Percentiles rank a stretch among this genome's conserved stretches.
phyloP scores from a whole-genome alignment of 306 rosid genomes.

The Pyrus communis region DNA sequence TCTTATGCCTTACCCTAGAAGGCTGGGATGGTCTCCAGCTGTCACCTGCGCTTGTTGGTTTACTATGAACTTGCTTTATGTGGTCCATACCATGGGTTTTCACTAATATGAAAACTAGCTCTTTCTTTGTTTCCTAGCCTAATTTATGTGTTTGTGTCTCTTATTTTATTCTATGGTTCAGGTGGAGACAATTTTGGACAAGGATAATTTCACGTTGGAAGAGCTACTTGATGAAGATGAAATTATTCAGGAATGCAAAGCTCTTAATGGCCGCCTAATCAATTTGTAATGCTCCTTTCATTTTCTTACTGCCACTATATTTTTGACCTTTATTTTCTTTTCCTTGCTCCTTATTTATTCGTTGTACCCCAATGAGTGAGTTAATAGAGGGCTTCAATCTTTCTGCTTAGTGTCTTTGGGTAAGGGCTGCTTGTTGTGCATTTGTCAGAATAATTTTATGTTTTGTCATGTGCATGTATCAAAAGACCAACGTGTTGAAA shows the following conservation, averaged over 20 bases:
- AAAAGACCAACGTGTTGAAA: neutral
- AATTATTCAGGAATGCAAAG: slow-evolving; percentile 98
- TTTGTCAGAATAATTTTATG: neutral
- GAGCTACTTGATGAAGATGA: slow-evolving; percentile 98
- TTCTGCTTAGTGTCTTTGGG: neutral
- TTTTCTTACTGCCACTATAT: neutral
- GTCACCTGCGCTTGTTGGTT: neutral
- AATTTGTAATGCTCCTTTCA: slow-evolving; percentile 66
- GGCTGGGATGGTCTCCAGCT: neutral
- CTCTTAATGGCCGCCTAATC: slow-evolving; percentile 90
- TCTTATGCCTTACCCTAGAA: neutral
- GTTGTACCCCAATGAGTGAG: neutral
- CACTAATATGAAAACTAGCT: slow-evolving; percentile 1
- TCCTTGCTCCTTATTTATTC: neutral
- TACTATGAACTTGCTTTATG: neutral
- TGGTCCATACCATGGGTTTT: neutral
- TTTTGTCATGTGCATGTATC: neutral
- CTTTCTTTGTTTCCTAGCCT: neutral
- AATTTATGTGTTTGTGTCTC: slow-evolving; percentile 2
- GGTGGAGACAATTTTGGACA: slow-evolving; percentile 98
- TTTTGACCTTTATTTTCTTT: slow-evolving; percentile 7
- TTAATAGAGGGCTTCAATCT: neutral
- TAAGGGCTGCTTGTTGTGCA: neutral
- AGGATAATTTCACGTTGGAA: slow-evolving; percentile 78
- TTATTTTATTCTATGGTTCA: slow-evolving; percentile 22